phyloP scores from a whole-genome alignment of 2,329 filamentous ascomycete species.

The Ophiostoma sp. region DNA sequence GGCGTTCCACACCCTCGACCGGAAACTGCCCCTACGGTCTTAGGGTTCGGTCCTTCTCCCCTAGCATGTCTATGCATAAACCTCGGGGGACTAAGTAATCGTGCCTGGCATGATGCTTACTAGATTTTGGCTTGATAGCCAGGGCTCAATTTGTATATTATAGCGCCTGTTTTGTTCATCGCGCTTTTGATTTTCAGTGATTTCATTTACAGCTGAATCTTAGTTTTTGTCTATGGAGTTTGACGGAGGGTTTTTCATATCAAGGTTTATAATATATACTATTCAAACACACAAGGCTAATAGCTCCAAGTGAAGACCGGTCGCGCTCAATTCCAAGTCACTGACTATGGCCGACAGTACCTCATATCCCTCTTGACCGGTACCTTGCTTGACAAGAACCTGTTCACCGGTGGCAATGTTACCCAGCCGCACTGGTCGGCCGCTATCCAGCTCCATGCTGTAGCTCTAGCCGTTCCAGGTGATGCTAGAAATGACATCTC shows the following conservation, averaged over 20 bases:
- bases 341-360: background rate
- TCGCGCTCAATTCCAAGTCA: background rate
- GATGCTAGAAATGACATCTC: background rate
- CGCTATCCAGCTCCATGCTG: background rate
- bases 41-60: background rate
- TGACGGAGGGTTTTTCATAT: background rate
- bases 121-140: background rate
- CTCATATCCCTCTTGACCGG: background rate
- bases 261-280: background rate
- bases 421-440: background rate
- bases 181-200: background rate
- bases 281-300: background rate
- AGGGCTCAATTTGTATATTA: background rate
- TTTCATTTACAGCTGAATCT: background rate
- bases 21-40: constrained; percentile 49
- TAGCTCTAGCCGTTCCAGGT: background rate
- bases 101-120: background rate
- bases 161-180: background rate
- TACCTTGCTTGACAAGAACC: background rate
- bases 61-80: background rate
- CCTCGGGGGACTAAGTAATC: background rate
- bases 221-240: background rate
- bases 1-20: constrained; percentile 58
- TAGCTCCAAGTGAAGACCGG: background rate
- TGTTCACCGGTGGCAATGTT: background rate